These are phyloP conservation scores for Heterobasidion parviporum DNA, from an alignment of 1,284 basidiomycete genomes.

Conservation along the genomic window DNA sequence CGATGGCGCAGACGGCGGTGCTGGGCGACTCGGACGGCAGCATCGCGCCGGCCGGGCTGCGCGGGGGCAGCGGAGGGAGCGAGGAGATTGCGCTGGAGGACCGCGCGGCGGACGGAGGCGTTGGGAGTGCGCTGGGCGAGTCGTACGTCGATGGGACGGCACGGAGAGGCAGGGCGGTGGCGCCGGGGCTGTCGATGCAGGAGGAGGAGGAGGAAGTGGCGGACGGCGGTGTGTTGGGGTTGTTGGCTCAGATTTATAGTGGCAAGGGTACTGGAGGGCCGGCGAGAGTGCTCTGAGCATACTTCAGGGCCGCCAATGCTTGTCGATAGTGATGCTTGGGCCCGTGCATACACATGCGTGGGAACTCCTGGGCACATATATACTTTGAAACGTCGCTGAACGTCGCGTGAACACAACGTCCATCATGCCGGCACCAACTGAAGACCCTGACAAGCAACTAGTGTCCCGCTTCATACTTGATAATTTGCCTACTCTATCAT, in stretches of 20 bases:
- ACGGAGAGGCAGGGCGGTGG: slow-evolving; percentile 22
- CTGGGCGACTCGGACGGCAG: slow-evolving; percentile 68
- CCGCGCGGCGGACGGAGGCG: slow-evolving; percentile 41
- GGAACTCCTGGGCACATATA: too few relatives aligned
- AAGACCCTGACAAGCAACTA: too few relatives aligned
- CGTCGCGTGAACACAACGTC: too few relatives aligned
- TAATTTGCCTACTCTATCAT: too few relatives aligned
- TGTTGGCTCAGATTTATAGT: slow-evolving; percentile 70
- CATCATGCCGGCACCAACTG: too few relatives aligned
- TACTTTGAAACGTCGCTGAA: too few relatives aligned
- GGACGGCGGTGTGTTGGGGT: slow-evolving; percentile 60
- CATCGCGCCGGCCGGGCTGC: slow-evolving; percentile 16
- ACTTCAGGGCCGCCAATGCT: too few relatives aligned
- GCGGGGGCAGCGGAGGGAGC: slow-evolving; percentile 10
- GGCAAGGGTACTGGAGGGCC: slow-evolving; percentile 27
- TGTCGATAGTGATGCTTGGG: too few relatives aligned
- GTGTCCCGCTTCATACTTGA: too few relatives aligned
- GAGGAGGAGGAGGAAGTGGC: slow-evolving; percentile 54
- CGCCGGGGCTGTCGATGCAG: slow-evolving; percentile 31
- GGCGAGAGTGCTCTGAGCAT: background rate
- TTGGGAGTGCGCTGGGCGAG: slow-evolving; percentile 54
- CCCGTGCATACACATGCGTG: too few relatives aligned
- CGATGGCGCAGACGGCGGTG: slow-evolving; percentile 58
- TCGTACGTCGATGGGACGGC: slow-evolving; percentile 54
- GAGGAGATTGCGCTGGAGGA: slow-evolving; percentile 36